phyloP scores from a whole-genome alignment of 2,329 filamentous ascomycete species.

The Didymella segeticola region DNA sequence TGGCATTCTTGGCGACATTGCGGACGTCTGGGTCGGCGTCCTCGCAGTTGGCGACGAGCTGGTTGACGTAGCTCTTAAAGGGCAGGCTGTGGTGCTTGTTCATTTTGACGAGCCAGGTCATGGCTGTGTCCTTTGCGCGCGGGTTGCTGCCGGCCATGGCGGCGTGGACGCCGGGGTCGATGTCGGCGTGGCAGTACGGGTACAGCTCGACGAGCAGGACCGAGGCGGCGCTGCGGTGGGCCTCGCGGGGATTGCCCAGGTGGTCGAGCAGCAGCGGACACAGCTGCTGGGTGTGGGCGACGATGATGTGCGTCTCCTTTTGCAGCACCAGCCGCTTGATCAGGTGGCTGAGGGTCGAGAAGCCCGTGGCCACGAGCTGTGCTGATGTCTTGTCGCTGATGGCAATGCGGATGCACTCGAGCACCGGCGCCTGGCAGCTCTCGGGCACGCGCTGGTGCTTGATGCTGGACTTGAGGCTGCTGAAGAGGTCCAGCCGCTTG shows the following conservation, averaged over 20 bases:
- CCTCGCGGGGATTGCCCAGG: conserved; percentile 87
- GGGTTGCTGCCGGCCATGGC: conserved; percentile 82
- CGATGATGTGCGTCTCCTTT: conserved; percentile 74
- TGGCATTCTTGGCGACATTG: conserved; percentile 80
- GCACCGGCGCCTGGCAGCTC: conserved; percentile 71
- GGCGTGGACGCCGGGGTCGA: conserved; percentile 78
- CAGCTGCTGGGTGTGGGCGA: conserved; percentile 72
- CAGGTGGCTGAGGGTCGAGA: conserved; percentile 86
- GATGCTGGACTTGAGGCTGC: conserved; percentile 81
- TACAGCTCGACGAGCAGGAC: conserved; percentile 82
- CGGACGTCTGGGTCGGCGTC: conserved; percentile 88
- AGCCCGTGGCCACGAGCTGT: conserved; percentile 77
- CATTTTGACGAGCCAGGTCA: conserved; percentile 89
- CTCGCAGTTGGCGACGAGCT: conserved; percentile 84
- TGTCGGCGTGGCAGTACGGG: conserved; percentile 70
- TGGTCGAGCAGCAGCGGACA: conserved; percentile 81
- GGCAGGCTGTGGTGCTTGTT: conserved; percentile 78
- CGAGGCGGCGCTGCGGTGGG: conserved; percentile 75
- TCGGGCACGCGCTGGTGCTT: conserved; percentile 93
- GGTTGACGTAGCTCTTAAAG: conserved; percentile 83
- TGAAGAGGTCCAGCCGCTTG: conserved; percentile 73
- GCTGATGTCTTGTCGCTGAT: conserved; percentile 78
- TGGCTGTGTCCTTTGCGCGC: conserved; percentile 81
- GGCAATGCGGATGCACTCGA: conserved; percentile 80
- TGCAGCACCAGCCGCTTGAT: conserved; percentile 86